Base-by-base conservation (phyloP, 164 flowering plant species). In the Taxillus chinensis region DNA sequence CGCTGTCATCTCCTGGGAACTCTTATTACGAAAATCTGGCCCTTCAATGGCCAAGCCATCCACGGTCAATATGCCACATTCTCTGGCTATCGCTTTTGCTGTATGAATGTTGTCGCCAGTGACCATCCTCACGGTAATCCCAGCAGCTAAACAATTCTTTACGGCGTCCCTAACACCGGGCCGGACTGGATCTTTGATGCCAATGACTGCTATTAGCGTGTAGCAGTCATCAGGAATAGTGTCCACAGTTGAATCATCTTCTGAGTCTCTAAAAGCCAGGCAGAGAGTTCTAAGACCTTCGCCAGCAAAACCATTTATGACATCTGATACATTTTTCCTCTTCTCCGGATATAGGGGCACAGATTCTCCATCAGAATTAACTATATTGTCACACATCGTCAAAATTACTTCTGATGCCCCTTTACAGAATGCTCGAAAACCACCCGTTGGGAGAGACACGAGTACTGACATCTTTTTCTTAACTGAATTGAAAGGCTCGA, bases 1-100 rank as follows among this genome's bases (percentile, higher is more conserved):
- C 7, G 74, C 74, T 73, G 64, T 65, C 83, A 78, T 74, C 64
- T 81, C 77, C 37, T 79, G 62, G 7, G 62, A 70, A 60, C 77
- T 72, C 70, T 52, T 70, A 45, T 55, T 75, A 38, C 84, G 71
- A 59, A 85, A 81, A 5, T 75, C 79, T 11, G 70, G 71, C 56
- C 87, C 90, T 72, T 85, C 90, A 9, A 85, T 81, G 27, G 90
- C 90, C 55, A 77, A 40, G 39, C 83, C 90, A 77, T 73, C 84
- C 10, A 55, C 70, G 5, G 90, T 82, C 66, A 85, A 74, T 57
- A 85, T 85, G 14, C 87, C 90, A 62, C 90, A 85, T 75, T 85
- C 90, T 62, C 58, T 79, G n/a, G 90, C 90, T 46, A 85, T 85
- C 59, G 80, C 75, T 63, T 74, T 77, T 5, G 80, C 80, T 8